Conservation (phyloP, 2,329 filamentous ascomycete genomes). For the Aureobasidium sp. region DNA sequence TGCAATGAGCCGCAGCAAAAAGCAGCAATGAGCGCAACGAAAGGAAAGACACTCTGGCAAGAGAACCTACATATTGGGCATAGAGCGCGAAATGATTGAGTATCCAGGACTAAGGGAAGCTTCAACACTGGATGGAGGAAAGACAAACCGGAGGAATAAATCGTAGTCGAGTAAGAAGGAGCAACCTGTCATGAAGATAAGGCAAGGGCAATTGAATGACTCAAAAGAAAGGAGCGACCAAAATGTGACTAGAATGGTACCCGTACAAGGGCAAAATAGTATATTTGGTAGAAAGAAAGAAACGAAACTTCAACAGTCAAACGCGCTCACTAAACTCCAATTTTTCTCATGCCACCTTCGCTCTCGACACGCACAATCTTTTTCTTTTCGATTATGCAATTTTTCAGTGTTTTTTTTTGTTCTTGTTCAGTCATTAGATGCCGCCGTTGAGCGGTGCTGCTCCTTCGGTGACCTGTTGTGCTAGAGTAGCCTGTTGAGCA, state of each 20-base stretch:
- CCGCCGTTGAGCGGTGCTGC: slow-evolving; percentile 40
- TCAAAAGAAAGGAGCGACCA: neutral
- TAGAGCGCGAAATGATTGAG: neutral
- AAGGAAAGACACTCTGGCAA: too few species aligned
- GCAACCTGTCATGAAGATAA: neutral
- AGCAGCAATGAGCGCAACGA: too few species aligned
- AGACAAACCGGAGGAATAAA: neutral
- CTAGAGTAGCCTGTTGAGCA: slow-evolving; percentile 23
- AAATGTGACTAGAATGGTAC: neutral
- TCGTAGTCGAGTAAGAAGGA: neutral
- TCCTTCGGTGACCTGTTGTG: slow-evolving; percentile 10
- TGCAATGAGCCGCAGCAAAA: neutral
- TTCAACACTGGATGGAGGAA: neutral
- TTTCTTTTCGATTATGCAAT: neutral
- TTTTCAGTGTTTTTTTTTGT: neutral
- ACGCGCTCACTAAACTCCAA: neutral
- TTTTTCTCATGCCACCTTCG: neutral
- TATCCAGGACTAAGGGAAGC: neutral
- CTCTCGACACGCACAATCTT: neutral
- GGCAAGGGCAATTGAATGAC: neutral
- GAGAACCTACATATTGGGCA: neutral
- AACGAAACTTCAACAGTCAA: neutral
- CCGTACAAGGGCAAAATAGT: neutral
- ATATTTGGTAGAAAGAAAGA: neutral
- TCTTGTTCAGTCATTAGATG: slow-evolving; percentile 5